phyloP scores from a whole-genome alignment of 139 green algal genomes.

The Mesotaenium endlicherianum region DNA sequence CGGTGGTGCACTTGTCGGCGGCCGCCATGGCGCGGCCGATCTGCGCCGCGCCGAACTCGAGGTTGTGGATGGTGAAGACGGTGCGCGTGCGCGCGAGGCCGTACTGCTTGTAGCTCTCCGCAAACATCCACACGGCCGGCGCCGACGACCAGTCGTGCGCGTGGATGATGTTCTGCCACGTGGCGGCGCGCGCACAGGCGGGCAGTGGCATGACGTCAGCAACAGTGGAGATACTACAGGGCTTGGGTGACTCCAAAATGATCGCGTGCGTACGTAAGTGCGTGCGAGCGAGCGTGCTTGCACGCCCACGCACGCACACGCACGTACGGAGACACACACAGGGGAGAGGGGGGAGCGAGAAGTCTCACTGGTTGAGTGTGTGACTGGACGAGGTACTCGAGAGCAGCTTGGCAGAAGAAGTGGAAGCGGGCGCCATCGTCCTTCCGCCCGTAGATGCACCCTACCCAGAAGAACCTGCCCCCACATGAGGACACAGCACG shows the following conservation, averaged over 20 bases:
- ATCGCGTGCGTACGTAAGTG: too few relatives aligned
- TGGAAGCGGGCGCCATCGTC: constrained; percentile 79
- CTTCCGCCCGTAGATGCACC: constrained; percentile 79
- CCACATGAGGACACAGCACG: too few relatives aligned
- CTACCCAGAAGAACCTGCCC: constrained; percentile 73
- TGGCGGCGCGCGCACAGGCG: too few relatives aligned
- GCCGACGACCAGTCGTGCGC: constrained; percentile 64
- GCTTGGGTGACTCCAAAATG: too few relatives aligned
- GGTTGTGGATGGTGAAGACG: constrained; percentile 69
- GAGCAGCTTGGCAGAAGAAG: constrained; percentile 78
- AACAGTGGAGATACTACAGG: too few relatives aligned
- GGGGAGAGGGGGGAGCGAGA: too few relatives aligned
- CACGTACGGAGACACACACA: too few relatives aligned
- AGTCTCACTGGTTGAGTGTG: constrained; percentile 37
- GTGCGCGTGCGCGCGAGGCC: constrained; percentile 77
- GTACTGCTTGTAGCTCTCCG: constrained; percentile 80
- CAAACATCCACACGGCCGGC: constrained; percentile 59
- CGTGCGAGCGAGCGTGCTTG: too few relatives aligned
- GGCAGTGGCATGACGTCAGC: too few relatives aligned
- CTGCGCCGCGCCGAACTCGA: constrained; percentile 71
- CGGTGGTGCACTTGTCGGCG: constrained; percentile 54
- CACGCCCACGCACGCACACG: too few relatives aligned
- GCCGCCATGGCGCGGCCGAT: constrained; percentile 66
- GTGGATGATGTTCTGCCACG: constrained; percentile 60
- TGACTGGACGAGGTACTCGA: constrained; percentile 59